These are phyloP conservation scores for Fusarium protoensiforme DNA, from an alignment of 2,329 filamentous ascomycete genomes.

Conservation along the genomic window DNA sequence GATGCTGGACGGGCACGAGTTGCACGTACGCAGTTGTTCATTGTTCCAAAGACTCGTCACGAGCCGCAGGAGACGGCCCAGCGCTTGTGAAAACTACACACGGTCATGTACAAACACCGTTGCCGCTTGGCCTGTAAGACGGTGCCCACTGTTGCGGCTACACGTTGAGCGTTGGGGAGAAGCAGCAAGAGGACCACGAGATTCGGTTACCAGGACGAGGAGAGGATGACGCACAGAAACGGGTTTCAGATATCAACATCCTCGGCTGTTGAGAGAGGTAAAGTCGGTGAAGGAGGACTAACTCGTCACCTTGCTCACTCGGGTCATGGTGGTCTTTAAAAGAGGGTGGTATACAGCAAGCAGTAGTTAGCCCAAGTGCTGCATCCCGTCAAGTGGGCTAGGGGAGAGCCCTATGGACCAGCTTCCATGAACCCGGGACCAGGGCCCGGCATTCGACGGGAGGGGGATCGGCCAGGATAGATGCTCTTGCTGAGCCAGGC, in stretches of 20 bases:
- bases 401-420: neutral
- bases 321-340: neutral
- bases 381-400: neutral
- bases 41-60: slow-evolving; percentile 5
- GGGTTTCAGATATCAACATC: neutral
- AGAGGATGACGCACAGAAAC: neutral
- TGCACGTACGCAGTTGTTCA: neutral
- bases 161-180: slow-evolving; percentile 1
- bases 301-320: neutral
- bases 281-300: slow-evolving; percentile 1
- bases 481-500: neutral
- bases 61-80: neutral
- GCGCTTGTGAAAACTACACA: neutral
- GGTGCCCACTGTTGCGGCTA: neutral
- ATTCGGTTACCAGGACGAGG: slow-evolving; percentile 1
- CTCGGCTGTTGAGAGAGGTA: slow-evolving; percentile 3
- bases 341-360: slow-evolving; percentile 6
- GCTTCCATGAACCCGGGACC: slow-evolving; percentile 3
- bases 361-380: neutral
- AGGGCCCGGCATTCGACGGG: neutral
- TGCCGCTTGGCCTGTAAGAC: neutral
- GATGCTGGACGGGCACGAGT: neutral
- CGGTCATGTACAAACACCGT: neutral
- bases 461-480: neutral
- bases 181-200: neutral